A percentile compares a stretch with the other conserved stretches of the same genome.
phyloP scores from a whole-genome alignment of 495 filamentous ascomycete species.

The Penicillium nucicola region DNA sequence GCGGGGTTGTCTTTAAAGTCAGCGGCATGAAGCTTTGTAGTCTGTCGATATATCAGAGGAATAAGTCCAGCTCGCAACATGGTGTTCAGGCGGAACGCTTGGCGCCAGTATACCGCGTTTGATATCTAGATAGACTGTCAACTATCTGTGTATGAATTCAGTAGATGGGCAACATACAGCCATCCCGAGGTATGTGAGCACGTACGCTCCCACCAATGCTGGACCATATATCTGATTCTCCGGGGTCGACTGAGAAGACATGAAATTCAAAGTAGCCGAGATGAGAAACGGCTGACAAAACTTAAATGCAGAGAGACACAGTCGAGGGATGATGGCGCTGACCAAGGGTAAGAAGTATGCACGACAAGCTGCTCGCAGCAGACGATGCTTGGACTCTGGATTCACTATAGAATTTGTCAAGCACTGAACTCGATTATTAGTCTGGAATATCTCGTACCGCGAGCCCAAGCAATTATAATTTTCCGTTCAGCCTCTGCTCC shows the following conservation, averaged over 20 bases:
- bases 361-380: conserved; percentile 14
- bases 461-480: background rate
- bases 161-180: conserved; percentile 38
- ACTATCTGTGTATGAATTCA: no score
- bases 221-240: conserved; percentile 41
- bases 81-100: conserved; percentile 46
- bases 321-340: conserved; percentile 43
- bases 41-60: conserved; percentile 24
- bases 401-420: background rate
- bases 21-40: conserved; percentile 21
- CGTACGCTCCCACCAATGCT: conserved; percentile 55
- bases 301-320: conserved; percentile 49
- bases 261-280: conserved; percentile 38
- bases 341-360: conserved; percentile 28
- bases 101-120: conserved; percentile 49
- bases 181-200: conserved; percentile 54
- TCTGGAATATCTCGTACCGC: background rate
- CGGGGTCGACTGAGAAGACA: conserved; percentile 16
- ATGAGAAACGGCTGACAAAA: conserved; percentile 62
- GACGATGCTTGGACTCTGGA: background rate
- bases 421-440: background rate
- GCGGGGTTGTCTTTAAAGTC: conserved; percentile 38
- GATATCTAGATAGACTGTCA: conserved; percentile 22
- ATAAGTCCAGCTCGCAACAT: conserved; percentile 51
- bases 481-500: background rate